Conservation (phyloP, 768 basidiomycete genomes). For the Porpolomopsis calyptriformis region DNA sequence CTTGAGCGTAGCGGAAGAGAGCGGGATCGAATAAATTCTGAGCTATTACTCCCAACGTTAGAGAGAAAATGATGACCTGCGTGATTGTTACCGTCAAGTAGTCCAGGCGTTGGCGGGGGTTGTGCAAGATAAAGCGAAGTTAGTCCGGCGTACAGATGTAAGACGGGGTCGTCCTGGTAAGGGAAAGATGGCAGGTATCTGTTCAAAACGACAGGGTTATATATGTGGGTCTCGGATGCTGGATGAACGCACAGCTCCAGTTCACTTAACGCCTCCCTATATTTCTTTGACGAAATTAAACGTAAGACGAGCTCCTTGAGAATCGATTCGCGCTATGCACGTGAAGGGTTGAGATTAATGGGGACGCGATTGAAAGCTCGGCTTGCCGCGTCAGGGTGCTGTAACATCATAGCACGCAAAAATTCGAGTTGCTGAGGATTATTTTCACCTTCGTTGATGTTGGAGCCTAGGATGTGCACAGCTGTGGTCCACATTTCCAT, state of each 20-base stretch:
- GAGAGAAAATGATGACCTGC: no score
- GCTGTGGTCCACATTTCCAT: conserved; percentile 58
- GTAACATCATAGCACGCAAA: conserved; percentile 62
- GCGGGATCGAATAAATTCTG: conserved; percentile 18
- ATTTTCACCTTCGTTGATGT: conserved; percentile 18
- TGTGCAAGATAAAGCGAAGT: conserved; percentile 56
- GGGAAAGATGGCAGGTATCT: conserved; percentile 86
- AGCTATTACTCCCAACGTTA: no score
- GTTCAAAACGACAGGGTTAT: conserved; percentile 1
- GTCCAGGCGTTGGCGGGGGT: conserved; percentile 12
- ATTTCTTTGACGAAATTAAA: conserved; percentile 45
- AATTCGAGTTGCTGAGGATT: conserved; percentile 41
- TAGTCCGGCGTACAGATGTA: conserved; percentile 79
- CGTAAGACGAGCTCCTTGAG: conserved; percentile 66
- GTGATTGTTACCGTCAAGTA: conserved; percentile 1
- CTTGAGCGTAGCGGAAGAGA: conserved; percentile 44
- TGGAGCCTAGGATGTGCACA: conserved; percentile 40
- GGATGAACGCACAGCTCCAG: conserved; percentile 58
- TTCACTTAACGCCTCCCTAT: conserved; percentile 71
- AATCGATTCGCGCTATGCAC: conserved; percentile 55
- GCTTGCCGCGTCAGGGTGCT: conserved; percentile 54
- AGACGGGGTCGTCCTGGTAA: conserved; percentile 67
- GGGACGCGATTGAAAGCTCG: background rate
- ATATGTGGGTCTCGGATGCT: background rate
- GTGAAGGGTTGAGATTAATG: background rate